Conservation (phyloP, 305 asterid species). For the Fraxinus paxiana region DNA sequence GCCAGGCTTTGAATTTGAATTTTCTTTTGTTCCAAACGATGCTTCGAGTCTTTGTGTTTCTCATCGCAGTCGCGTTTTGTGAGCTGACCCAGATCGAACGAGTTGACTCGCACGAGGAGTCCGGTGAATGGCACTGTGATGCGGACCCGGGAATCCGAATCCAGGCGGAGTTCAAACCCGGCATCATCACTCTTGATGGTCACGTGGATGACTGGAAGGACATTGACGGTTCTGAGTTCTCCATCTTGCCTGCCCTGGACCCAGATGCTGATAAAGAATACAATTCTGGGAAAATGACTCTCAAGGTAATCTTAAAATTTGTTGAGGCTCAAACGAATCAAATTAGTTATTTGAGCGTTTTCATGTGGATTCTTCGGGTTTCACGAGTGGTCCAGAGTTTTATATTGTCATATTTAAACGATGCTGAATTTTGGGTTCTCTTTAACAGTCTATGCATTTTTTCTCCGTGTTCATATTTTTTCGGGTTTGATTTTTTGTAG, state of each 20-base stretch:
- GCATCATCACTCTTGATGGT: conserved; percentile 54
- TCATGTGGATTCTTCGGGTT: neutral
- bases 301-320: conserved; percentile 33
- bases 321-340: neutral
- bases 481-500: conserved; percentile 27
- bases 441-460: neutral
- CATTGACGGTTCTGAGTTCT: conserved; percentile 35
- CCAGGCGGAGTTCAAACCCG: conserved; percentile 47
- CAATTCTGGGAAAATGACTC: conserved; percentile 45
- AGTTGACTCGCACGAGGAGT: conserved; percentile 45
- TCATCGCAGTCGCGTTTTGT: conserved; percentile 21
- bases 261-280: conserved; percentile 52
- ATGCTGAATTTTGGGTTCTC: neutral
- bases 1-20: neutral
- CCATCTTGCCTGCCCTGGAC: conserved; percentile 53
- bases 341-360: neutral
- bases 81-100: conserved; percentile 28
- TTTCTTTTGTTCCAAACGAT: conserved; percentile 11
- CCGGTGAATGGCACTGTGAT: conserved; percentile 54
- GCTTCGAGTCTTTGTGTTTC: conserved; percentile 30
- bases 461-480: conserved; percentile 14
- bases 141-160: conserved; percentile 35
- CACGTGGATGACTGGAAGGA: conserved; percentile 51
- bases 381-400: neutral
- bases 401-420: neutral